phyloP scores from a whole-genome alignment of 306 rosid genomes.

The Alnus glutinosa region DNA sequence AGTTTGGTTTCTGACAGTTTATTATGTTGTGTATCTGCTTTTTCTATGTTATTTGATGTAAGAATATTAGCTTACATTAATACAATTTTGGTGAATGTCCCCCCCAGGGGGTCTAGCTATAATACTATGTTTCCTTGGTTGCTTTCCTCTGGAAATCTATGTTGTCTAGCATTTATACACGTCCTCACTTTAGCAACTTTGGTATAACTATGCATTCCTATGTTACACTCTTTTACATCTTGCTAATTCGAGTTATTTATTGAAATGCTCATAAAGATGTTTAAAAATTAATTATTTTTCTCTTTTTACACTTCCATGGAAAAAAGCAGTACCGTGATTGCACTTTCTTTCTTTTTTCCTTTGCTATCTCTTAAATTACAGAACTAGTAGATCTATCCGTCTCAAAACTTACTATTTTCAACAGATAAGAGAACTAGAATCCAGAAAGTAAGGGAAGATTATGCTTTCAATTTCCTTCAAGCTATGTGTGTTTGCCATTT shows the following conservation, averaged over 20 bases:
- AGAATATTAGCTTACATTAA: not conserved
- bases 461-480: not conserved
- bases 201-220: not conserved
- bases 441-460: not conserved
- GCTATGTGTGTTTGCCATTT: not conserved
- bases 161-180: not conserved
- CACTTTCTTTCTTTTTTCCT: not conserved
- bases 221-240: not conserved
- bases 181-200: not conserved
- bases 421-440: not conserved
- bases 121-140: not conserved
- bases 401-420: not conserved
- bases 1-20: not conserved
- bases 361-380: not conserved
- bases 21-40: not conserved
- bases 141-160: conserved; percentile 1
- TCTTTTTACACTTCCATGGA: not conserved
- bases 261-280: not conserved
- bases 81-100: conserved; percentile 5
- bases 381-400: not conserved
- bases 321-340: not conserved
- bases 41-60: not conserved
- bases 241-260: not conserved
- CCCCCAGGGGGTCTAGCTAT: not conserved
- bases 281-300: not conserved